Evolutionary conservation across 2,329 filamentous ascomycete genomes (phyloP), one percentile per base, ranked within the genome.

Genomic region (Fusarium sp.): DNA sequence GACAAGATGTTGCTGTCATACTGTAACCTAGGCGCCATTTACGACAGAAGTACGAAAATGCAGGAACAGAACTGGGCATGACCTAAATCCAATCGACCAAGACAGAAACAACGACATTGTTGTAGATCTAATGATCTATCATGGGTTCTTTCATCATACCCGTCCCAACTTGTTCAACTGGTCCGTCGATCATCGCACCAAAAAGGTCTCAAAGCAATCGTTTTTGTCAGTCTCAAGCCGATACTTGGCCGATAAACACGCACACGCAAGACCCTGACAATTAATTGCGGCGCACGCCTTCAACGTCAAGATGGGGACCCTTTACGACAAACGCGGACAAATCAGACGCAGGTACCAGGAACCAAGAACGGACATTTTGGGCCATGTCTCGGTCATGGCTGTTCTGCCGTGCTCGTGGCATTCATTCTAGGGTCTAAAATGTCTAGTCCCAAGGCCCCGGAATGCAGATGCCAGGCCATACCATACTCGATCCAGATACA

Each of bases 321-420:
- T 50, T 53, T 11, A 55, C 22, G 28, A 45, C 28, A 45, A 41
- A 66, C 22, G n/a, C 38, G 47, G 44, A 42, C 68, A 66, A 70
- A 70, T 71, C 67, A 66, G 68, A 70, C n/a, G 67, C 68, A 70
- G 68, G 65, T 56, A 66, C 70, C 65, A 66, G 42, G 70, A 73
- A 72, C 48, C 48, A 69, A 57, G 59, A 61, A 39, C 60, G 60
- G 57, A 69, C 38, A 30, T 28, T 11, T 22, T 59, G 48, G 50
- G 24, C 50, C 58, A 60, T 61, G 50, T 45, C 26, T 63, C 62
- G 38, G 63, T 14, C 67, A 69, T 59, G 51, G 38, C 38, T 70
- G 13, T 26, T 17, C 48, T 73, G 48, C 56, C 56, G 56, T 42
- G 20, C 44, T 41, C 65, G 63, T 69, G 69, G 67, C 60, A 66